A percentile compares a stretch with the other conserved stretches of the same genome.
phyloP scores from a whole-genome alignment of 164 flowering plant species.

The Cinnamomum chago region DNA sequence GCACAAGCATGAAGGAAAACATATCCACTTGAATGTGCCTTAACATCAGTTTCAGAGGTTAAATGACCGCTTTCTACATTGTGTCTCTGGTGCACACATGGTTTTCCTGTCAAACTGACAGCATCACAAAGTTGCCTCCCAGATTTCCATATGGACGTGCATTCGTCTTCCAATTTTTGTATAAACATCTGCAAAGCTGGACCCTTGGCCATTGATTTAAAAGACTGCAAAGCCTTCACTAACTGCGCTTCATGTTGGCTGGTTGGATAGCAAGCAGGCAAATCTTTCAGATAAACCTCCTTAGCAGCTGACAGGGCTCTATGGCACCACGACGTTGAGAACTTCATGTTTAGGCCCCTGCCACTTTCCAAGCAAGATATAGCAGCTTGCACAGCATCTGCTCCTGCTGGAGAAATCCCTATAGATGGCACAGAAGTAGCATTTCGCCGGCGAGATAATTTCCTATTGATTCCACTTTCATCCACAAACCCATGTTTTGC shows the following conservation, averaged over 20 bases:
- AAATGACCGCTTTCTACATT: conserved; percentile 24
- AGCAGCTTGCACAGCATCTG: conserved; percentile 50
- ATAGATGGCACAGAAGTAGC: conserved; percentile 25
- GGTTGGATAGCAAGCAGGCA: conserved; percentile 82
- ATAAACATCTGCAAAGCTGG: conserved; percentile 54
- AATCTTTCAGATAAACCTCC: conserved; percentile 63
- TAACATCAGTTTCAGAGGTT: conserved; percentile 23
- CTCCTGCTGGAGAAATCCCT: conserved; percentile 24
- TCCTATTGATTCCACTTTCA: conserved; percentile 35
- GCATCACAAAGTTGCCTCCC: conserved; percentile 96
- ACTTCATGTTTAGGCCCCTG: conserved; percentile 56
- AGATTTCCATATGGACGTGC: conserved; percentile 71
- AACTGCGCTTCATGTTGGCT: conserved; percentile 60
- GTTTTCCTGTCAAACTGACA: conserved; percentile 87
- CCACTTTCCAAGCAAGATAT: conserved; percentile 61
- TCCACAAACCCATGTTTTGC: conserved; percentile 37
- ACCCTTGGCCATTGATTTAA: conserved; percentile 79
- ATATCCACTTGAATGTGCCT: conserved; percentile 81
- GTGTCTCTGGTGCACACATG: conserved; percentile 88
- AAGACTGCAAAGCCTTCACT: conserved; percentile 62
- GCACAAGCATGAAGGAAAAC: conserved; percentile 95
- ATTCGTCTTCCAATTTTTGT: conserved; percentile 69
- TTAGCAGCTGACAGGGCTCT: conserved; percentile 72
- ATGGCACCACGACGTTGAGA: conserved; percentile 81
- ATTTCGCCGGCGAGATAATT: conserved; percentile 35